Base-by-base conservation (phyloP, 148 eudicot genomes). In the Beta vulgaris region DNA sequence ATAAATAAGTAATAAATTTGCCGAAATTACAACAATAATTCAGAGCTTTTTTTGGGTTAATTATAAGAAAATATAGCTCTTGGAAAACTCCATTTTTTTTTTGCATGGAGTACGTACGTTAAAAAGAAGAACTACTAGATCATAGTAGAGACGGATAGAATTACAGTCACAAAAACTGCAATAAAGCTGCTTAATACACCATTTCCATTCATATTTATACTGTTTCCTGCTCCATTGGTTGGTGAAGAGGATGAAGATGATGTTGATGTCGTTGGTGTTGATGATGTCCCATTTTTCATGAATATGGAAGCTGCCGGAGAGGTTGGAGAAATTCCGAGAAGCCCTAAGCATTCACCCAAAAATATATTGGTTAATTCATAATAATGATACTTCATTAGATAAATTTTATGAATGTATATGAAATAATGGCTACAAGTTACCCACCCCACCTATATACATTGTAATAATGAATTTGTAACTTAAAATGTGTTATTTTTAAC, bases 281-380 rank as follows among this genome's bases (percentile, higher is more conserved):
- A 60, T 6, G 82, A 37, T 16, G 55, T 34, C 55, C 42, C 71
- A 55, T 23, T 74, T 46, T 79, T 46, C 64, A 53, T 12, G 78
- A 79, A 79, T 61, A 79, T 60, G 48, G 82, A 60, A 10, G 82
- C 78, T 34, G 78, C 82, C 18, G 82, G 78, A 19, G 82, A 74
- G 29, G 57, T 49, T 29, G 82, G 75, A 13, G 82, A 79, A 7
- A 79, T 79, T 60, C 82, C 82, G 23, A 79, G 71, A 70, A 79
- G 78, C 44, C 69, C 78, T 79, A 63, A 15, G 23, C 8, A 32
- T 14, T 31, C 37, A 3, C n/a, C 73, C 8, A 51, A 19, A 14
- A 29, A 2, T 8, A n/a, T 18, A 49, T 18, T 19, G 10, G 2
- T 51, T 19, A 51, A 9, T n/a, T 51, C 57, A 21, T 11, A 49